Conservation (phyloP, 345 rosid species). For the Dipteronia dyeriana region DNA sequence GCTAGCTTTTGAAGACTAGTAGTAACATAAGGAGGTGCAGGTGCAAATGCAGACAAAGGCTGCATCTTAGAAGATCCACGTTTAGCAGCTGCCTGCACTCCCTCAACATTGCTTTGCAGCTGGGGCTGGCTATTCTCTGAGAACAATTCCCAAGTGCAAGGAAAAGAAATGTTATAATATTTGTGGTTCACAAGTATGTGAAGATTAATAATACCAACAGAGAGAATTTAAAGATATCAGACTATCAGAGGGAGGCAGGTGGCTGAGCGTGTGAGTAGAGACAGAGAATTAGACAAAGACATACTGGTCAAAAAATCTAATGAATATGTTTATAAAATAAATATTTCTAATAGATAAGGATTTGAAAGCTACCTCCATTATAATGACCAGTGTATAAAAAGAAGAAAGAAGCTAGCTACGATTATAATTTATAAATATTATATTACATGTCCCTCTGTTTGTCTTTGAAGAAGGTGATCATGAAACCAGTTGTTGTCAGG, state of each 20-base stretch:
- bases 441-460: too few relatives aligned
- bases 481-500: neutral
- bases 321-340: too few relatives aligned
- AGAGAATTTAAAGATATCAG: neutral
- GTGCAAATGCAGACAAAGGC: conserved; percentile 73
- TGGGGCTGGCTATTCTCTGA: neutral
- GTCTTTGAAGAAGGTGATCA: neutral
- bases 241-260: neutral
- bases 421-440: too few relatives aligned
- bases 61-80: conserved; percentile 32
- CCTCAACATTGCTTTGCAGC: neutral
- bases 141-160: neutral
- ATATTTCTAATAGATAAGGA: conserved; percentile 19
- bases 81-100: neutral
- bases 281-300: neutral
- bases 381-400: neutral
- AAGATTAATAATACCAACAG: neutral
- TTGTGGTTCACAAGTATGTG: neutral
- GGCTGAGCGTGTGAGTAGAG: neutral
- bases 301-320: neutral
- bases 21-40: conserved; percentile 55
- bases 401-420: neutral
- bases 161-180: too few relatives aligned
- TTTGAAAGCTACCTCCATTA: conserved; percentile 24
- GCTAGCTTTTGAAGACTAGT: neutral